phyloP scores from a whole-genome alignment of 2,329 filamentous ascomycete species.

The Aschersonia sp. region DNA sequence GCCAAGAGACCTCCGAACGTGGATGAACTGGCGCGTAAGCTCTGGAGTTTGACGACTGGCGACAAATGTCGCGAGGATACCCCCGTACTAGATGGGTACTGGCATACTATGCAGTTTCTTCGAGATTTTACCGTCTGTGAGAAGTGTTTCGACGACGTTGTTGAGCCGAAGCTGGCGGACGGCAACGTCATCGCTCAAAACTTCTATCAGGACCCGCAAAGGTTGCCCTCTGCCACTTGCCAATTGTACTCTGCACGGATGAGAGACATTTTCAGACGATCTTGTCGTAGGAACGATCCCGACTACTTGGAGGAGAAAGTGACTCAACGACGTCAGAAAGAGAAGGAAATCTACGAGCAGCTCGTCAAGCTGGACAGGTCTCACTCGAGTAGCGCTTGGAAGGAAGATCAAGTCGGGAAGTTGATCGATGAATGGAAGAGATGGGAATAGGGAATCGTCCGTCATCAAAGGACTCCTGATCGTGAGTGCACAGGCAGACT shows the following conservation, averaged over 20 bases:
- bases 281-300: conserved; percentile 52
- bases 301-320: conserved; percentile 43
- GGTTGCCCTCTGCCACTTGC: conserved; percentile 44
- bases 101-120: conserved; percentile 65
- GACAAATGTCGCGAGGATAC: conserved; percentile 52
- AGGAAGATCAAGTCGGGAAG: conserved; percentile 28
- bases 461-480: no score
- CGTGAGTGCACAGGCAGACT: no score
- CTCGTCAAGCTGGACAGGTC: conserved; percentile 27
- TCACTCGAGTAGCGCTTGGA: conserved; percentile 20
- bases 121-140: conserved; percentile 74
- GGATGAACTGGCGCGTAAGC: conserved; percentile 45
- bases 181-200: conserved; percentile 42
- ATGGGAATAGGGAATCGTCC: conserved; percentile 30
- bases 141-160: conserved; percentile 69
- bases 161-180: conserved; percentile 51
- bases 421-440: conserved; percentile 41
- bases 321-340: conserved; percentile 43
- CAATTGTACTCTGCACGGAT: conserved; percentile 73
- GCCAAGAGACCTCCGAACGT: conserved; percentile 37
- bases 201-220: conserved; percentile 47
- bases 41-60: conserved; percentile 40
- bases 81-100: conserved; percentile 46
- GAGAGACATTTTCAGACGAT: conserved; percentile 55
- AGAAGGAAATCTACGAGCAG: conserved; percentile 42